Conservation (phyloP, 352 stramenopile species). For the Phytophthora multivora region DNA sequence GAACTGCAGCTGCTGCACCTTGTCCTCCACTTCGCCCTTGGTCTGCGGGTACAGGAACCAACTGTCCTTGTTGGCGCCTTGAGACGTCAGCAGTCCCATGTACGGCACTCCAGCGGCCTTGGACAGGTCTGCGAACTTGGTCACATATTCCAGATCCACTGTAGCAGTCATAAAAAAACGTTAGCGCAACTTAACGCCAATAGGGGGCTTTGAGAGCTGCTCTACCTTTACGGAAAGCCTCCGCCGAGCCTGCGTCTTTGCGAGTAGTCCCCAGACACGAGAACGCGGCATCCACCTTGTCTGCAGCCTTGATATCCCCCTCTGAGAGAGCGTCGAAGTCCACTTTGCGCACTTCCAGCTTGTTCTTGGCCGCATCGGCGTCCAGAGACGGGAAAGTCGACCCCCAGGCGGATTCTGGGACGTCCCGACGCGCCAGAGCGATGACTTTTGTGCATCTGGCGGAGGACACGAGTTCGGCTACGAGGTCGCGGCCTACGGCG, state of each 20-base stretch:
- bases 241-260: conserved; percentile 67
- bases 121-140: conserved; percentile 52
- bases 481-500: conserved; percentile 72
- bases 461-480: conserved; percentile 69
- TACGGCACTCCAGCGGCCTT: conserved; percentile 58
- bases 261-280: conserved; percentile 76
- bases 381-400: conserved; percentile 61
- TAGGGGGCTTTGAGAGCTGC: background rate
- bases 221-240: conserved; percentile 73
- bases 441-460: conserved; percentile 72
- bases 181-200: conserved; percentile 11
- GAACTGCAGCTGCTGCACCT: conserved; percentile 63
- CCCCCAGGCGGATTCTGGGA: conserved; percentile 49
- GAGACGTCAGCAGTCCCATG: conserved; percentile 67
- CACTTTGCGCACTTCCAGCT: conserved; percentile 63
- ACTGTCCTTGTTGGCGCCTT: conserved; percentile 68
- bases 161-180: conserved; percentile 3
- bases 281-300: conserved; percentile 70
- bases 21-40: conserved; percentile 77
- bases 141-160: conserved; percentile 80
- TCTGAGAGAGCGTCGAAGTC: conserved; percentile 62
- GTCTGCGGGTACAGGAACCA: conserved; percentile 84
- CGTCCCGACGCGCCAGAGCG: conserved; percentile 64
- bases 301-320: conserved; percentile 31
- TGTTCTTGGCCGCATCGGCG: conserved; percentile 39